Conservation (phyloP, 768 basidiomycete species). For the Leccinum barrowsii region DNA sequence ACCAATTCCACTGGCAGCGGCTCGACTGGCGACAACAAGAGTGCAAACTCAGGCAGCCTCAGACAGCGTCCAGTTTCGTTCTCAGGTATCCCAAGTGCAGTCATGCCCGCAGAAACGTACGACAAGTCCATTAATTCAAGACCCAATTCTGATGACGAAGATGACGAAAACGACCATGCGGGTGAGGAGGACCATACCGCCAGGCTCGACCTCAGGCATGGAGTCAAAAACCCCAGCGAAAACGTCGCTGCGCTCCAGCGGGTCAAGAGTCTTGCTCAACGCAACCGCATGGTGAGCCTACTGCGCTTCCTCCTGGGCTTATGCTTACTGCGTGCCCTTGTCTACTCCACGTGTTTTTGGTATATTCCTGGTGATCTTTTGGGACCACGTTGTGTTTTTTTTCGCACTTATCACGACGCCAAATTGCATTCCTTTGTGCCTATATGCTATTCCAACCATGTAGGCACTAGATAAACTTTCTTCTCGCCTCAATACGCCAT, state of each 20-base stretch:
- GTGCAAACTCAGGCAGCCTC: slow-evolving; percentile 38
- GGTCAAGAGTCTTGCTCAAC: slow-evolving; percentile 64
- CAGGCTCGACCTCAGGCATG: slow-evolving; percentile 38
- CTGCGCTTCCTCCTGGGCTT: slow-evolving; percentile 17
- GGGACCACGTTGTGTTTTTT: background rate
- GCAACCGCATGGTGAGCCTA: slow-evolving; percentile 66
- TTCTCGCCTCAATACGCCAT: slow-evolving; percentile 55
- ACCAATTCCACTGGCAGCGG: slow-evolving; percentile 84
- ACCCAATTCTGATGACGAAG: slow-evolving; percentile 42
- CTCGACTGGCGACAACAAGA: slow-evolving; percentile 60
- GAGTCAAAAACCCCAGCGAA: slow-evolving; percentile 42
- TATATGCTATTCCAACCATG: slow-evolving; percentile 20
- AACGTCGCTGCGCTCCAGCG: slow-evolving; percentile 61
- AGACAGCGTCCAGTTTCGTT: slow-evolving; percentile 33
- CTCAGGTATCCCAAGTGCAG: slow-evolving; percentile 24
- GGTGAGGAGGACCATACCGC: slow-evolving; percentile 67
- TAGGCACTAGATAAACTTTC: slow-evolving; percentile 71
- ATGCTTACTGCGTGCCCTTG: slow-evolving; percentile 26
- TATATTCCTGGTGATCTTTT: slow-evolving; percentile 17
- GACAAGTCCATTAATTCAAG: slow-evolving; percentile 33
- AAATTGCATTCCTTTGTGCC: slow-evolving; percentile 5
- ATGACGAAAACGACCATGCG: slow-evolving; percentile 46
- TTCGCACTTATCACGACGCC: slow-evolving; percentile 3
- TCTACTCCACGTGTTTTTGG: slow-evolving; percentile 31
- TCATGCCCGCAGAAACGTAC: slow-evolving; percentile 40